Conservation (phyloP, 179 eudicot genomes). For the Amaranthus tricolor region DNA sequence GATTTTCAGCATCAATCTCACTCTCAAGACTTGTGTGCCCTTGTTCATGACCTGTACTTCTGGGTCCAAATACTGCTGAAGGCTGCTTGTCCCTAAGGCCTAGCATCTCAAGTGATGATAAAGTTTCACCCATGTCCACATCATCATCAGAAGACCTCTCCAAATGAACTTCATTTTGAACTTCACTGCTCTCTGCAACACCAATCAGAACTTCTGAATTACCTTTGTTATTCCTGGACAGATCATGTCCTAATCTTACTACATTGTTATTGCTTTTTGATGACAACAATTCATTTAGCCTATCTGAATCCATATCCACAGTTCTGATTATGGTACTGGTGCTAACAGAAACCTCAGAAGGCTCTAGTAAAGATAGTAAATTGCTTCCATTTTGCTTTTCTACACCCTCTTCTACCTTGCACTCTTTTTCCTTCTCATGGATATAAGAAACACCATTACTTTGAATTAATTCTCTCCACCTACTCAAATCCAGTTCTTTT, state of each 20-base stretch:
- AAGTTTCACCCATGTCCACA: constrained; percentile 11
- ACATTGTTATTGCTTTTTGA: not conserved
- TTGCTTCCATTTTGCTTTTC: constrained; percentile 10
- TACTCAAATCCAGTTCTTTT: constrained; percentile 64
- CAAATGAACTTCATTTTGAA: constrained; percentile 1
- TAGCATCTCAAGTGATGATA: constrained; percentile 12
- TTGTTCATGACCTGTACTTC: constrained; percentile 22
- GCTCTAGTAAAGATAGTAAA: constrained; percentile 7
- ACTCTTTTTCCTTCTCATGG: constrained; percentile 24
- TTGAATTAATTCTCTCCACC: constrained; percentile 48
- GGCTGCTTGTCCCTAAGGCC: not conserved
- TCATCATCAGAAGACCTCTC: constrained; percentile 5
- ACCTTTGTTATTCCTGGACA: not conserved
- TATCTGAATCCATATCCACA: constrained; percentile 13
- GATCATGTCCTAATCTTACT: constrained; percentile 9
- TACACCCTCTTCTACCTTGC: constrained; percentile 6
- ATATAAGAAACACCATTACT: constrained; percentile 19
- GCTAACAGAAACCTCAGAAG: not conserved
- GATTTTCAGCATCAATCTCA: constrained; percentile 89
- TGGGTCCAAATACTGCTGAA: constrained; percentile 17
- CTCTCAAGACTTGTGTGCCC: constrained; percentile 46
- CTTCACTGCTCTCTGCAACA: not conserved
- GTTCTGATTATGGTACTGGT: not conserved
- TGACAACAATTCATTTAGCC: constrained; percentile 11
- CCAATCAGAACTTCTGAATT: not conserved